Conservation (phyloP, 2,329 filamentous ascomycete species). For the Fonsecaea pugnacius region DNA sequence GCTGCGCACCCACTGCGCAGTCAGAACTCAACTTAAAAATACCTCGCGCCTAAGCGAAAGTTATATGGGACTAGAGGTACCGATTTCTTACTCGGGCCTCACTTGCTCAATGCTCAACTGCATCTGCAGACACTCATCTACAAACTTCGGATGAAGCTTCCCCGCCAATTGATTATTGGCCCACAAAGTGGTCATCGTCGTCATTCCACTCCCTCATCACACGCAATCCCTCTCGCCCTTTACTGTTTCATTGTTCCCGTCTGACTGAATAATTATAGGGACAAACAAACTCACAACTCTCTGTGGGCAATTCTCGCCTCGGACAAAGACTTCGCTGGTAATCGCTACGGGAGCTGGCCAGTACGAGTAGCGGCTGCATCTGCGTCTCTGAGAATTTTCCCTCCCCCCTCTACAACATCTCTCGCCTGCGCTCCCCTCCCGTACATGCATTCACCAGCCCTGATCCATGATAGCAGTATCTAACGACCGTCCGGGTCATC, state of each 20-base stretch:
- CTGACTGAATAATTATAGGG: neutral
- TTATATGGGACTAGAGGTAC: conserved; percentile 13
- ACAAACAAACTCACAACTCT: neutral
- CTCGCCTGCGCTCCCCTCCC: neutral
- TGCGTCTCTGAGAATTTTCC: neutral
- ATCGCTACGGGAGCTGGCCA: neutral
- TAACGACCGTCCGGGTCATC: conserved; percentile 5
- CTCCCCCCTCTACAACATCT: neutral
- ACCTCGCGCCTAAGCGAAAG: conserved; percentile 16
- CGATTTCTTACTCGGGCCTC: neutral
- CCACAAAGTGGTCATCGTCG: neutral
- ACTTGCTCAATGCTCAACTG: neutral
- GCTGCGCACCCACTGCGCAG: neutral
- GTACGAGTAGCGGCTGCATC: neutral
- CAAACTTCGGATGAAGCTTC: neutral
- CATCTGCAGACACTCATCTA: neutral
- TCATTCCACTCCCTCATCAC: neutral
- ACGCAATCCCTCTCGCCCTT: neutral
- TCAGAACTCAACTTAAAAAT: conserved; percentile 10
- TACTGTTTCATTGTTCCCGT: neutral
- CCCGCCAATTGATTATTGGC: neutral
- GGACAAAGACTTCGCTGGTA: conserved; percentile 12
- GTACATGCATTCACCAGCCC: conserved; percentile 6
- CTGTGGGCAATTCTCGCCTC: conserved; percentile 23
- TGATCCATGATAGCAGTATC: conserved; percentile 3